Evolutionary conservation across 192 early-diverging fungal species (phyloP), one percentile per base, ranked within the genome.

Genomic region (Geranomyces michiganensis): DNA sequence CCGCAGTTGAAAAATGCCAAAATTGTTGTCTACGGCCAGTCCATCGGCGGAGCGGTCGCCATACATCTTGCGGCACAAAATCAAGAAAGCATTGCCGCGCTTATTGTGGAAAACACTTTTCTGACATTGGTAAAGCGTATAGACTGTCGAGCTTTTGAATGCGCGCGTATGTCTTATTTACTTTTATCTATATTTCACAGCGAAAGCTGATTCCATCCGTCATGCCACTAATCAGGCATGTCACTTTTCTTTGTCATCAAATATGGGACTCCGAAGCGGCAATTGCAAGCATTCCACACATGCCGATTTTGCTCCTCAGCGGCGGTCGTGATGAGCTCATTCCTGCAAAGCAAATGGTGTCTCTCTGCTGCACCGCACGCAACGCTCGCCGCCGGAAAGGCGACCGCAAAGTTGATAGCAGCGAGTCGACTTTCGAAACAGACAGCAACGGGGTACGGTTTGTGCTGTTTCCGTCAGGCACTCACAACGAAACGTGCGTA

Each of bases 81-180:
- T 70, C 85, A 93, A 71, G 83, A 88, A 55, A 77, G 81, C 63
- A 89, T 98, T 65, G 82, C 87, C 13, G 96, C 90, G 27, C 65
- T 97, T 13, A 89, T 98, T 46, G 74, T 98, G 30, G 96, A 98
- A 76, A 98, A 98, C 83, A 97, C 95, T 0, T 98, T 98, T 77
- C 70, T 92, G 56, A 93, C 88, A 26, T 74, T 98, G 71, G 91
- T 90, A 88, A 78, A 73, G 66, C 36, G 5, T 10, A 41, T 7
- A 41, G 3, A 3, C 22, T 55, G 63, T 24, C 48, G n/a, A 12
- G 6, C 12, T 36, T 45, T 13, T 60, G 13, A 41, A 22, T 45
- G 9, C 1, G 31, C 22, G 17, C 13, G 21, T 33, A 27, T 27
- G 10, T 10, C 46, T n/a, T n/a, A 47, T 47, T 14, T 47, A 47